phyloP scores from a whole-genome alignment of 2,329 filamentous ascomycete genomes.

The Aspergillus sp. region DNA sequence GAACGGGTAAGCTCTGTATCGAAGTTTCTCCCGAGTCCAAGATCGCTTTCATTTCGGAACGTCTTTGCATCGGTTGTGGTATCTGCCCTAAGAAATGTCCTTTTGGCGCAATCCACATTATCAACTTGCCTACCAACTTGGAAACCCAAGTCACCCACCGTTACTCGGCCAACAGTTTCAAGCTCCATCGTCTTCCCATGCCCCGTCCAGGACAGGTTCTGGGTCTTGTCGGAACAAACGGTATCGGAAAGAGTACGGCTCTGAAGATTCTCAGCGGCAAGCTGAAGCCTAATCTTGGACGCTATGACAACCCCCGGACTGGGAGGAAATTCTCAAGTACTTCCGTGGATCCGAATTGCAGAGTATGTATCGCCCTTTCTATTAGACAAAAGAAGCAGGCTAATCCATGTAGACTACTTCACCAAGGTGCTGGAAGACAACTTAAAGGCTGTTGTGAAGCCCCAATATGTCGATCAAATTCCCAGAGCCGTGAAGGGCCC shows the following conservation, averaged over 20 bases:
- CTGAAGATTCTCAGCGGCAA: slow-evolving; percentile 98
- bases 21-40: slow-evolving; percentile 85
- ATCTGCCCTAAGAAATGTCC: slow-evolving; percentile 99
- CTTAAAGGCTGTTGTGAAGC: slow-evolving; percentile 96
- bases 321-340: slow-evolving; percentile 98
- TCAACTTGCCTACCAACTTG: slow-evolving; percentile 99
- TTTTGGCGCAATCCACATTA: slow-evolving; percentile 98
- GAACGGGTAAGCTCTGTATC: slow-evolving; percentile 95
- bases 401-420: slow-evolving; percentile 72
- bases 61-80: slow-evolving; percentile 94
- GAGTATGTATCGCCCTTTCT: slow-evolving; percentile 55
- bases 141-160: slow-evolving; percentile 97
- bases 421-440: slow-evolving; percentile 97
- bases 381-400: slow-evolving; percentile 5
- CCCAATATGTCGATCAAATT: slow-evolving; percentile 98
- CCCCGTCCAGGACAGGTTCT: slow-evolving; percentile 92
- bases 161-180: slow-evolving; percentile 99
- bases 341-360: slow-evolving; percentile 97
- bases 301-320: slow-evolving; percentile 94
- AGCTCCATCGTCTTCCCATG: slow-evolving; percentile 94
- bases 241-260: slow-evolving; percentile 99
- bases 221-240: slow-evolving; percentile 96
- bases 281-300: slow-evolving; percentile 94
- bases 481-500: slow-evolving; percentile 82
- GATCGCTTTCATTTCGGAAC: slow-evolving; percentile 97